These are phyloP conservation scores for Antitrichia curtipendula DNA, from an alignment of 225 moss, liverwort and hornwort genomes.

Conservation along the genomic window DNA sequence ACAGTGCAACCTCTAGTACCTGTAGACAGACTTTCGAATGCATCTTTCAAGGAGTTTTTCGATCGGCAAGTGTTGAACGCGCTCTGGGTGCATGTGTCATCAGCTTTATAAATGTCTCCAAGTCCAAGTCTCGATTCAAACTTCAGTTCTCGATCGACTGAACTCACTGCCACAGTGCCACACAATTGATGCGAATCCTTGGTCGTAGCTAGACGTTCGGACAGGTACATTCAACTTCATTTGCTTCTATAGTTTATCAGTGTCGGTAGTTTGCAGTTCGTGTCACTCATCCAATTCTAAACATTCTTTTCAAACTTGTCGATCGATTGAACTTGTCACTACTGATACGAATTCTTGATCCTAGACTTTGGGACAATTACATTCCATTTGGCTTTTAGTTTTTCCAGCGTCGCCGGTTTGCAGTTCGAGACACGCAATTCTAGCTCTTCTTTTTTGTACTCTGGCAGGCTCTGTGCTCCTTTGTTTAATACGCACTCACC, in stretches of 20 bases:
- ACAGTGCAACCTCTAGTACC: too few relatives aligned
- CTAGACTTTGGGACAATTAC: too few relatives aligned
- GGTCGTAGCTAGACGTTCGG: not conserved
- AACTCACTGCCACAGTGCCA: not conserved
- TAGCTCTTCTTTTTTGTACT: not conserved
- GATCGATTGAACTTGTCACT: not conserved
- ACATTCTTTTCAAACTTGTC: not conserved
- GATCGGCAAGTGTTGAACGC: too few relatives aligned
- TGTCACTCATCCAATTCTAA: not conserved
- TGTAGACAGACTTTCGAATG: too few relatives aligned
- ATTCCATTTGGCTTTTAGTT: too few relatives aligned
- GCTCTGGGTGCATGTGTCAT: too few relatives aligned
- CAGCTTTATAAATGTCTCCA: too few relatives aligned
- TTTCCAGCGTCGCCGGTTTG: too few relatives aligned
- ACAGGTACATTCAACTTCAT: not conserved
- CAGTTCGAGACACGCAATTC: not conserved
- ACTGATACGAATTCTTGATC: not conserved
- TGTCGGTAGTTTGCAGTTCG: not conserved
- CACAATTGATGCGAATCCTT: not conserved
- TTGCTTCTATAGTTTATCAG: not conserved
- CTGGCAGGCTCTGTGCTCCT: not conserved
- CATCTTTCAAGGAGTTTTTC: too few relatives aligned
- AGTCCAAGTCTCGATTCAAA: too few relatives aligned
- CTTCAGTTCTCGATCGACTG: not conserved
- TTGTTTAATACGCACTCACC: not conserved